Evolutionary conservation across 2,329 filamentous ascomycete species (phyloP), one percentile per base, ranked within the genome.

Genomic region (Exophiala oligosperma): DNA sequence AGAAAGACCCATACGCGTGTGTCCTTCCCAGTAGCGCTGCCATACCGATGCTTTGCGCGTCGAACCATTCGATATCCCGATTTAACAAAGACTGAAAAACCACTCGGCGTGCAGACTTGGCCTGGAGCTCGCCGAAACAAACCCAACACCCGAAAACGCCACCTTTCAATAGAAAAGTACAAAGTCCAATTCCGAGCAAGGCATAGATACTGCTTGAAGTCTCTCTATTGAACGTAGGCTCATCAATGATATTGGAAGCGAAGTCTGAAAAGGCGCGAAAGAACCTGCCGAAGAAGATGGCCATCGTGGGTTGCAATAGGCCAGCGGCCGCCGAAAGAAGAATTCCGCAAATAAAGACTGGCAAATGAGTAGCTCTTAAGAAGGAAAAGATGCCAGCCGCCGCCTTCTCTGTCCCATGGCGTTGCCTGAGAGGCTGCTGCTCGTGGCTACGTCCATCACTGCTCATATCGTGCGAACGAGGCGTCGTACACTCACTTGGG

Each of bases 41-140:
- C 17, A 90, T 81, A 0, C 92, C 93, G 55, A 90, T 85, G 38
- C 83, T 78, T 52, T 87, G 81, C 17, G 80, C 77, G 70, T 97
- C 92, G 68, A 90, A 96, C 92, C 92, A 97, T 47, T 81, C 79
- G 69, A 94, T 84, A 11, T 93, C 84, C 68, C 87, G 91, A 4
- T 77, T 74, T n/a, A 96, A 70, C 37, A 97, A 75, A 1, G 82
- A 82, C 1, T 76, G 67, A 68, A 96, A 96, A 2, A 94, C 73
- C 4, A 74, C 76, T 14, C 80, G 76, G 4, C 91, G 83, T 5
- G 85, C 86, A 48, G 74, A 83, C 32, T 81, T 83, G 0, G 89
- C 91, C 64, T 96, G 91, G 1, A 91, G 67, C 72, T 97, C 92
- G 12, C 92, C 90, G 71, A 94, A 94, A 0, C 82, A 70, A 29